Evolutionary conservation across 2,329 filamentous ascomycete species (phyloP).

Genomic region (Alternaria dauci): DNA sequence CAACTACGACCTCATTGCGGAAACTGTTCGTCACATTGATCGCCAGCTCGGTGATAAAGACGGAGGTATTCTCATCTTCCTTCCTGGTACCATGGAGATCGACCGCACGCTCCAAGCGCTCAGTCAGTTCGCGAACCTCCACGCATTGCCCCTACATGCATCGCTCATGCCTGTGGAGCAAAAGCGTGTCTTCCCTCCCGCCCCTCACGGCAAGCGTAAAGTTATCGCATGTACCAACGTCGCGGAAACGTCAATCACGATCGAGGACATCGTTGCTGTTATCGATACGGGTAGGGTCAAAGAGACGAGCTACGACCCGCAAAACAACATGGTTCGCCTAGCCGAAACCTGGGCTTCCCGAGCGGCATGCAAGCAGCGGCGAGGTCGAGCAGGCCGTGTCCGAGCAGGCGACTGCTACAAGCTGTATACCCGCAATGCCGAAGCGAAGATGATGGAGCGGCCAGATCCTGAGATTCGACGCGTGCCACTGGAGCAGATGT

Average conservation of each 20-base stretch:
- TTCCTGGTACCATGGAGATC: slow-evolving; percentile 92
- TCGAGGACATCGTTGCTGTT: slow-evolving; percentile 95
- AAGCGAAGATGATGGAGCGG: slow-evolving; percentile 82
- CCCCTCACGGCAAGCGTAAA: slow-evolving; percentile 84
- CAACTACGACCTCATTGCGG: slow-evolving; percentile 86
- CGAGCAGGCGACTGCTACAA: slow-evolving; percentile 93
- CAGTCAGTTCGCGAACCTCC: slow-evolving; percentile 69
- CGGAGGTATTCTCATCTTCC: slow-evolving; percentile 93
- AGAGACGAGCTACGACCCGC: slow-evolving; percentile 91
- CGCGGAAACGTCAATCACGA: slow-evolving; percentile 97
- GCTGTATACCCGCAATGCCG: slow-evolving; percentile 86
- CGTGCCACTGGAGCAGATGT: slow-evolving; percentile 92
- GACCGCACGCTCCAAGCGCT: slow-evolving; percentile 78
- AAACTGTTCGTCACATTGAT: slow-evolving; percentile 84
- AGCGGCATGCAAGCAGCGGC: slow-evolving; percentile 92
- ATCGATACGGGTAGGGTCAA: slow-evolving; percentile 96
- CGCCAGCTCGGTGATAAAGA: slow-evolving; percentile 74
- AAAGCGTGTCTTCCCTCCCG: slow-evolving; percentile 78
- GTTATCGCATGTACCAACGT: slow-evolving; percentile 96
- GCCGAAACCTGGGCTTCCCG: slow-evolving; percentile 95
- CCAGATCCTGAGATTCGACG: slow-evolving; percentile 94
- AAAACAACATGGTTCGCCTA: slow-evolving; percentile 92
- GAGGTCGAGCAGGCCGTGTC: slow-evolving; percentile 92
- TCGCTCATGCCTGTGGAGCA: slow-evolving; percentile 90
- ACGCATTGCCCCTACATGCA: slow-evolving; percentile 89